Evolutionary conservation across 768 basidiomycete species (phyloP).

Genomic region (Mycena filopes): DNA sequence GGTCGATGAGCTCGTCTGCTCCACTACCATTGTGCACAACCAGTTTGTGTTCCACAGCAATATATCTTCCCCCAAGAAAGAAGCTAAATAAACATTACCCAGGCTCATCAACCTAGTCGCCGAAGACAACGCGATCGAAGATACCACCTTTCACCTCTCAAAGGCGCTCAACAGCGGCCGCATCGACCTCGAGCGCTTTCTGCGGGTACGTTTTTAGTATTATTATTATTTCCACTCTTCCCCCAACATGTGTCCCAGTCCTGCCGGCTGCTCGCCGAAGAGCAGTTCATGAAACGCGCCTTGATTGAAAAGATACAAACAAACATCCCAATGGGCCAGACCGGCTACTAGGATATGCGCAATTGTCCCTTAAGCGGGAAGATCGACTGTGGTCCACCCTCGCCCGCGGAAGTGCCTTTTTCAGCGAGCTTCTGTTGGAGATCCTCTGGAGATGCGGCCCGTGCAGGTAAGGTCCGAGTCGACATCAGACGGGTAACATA

Average conservation of each 20-base stretch:
- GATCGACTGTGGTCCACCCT: slow-evolving; percentile 6
- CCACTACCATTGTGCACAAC: slow-evolving; percentile 95
- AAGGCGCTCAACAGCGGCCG: slow-evolving; percentile 91
- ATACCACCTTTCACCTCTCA: slow-evolving; percentile 97
- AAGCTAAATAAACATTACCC: slow-evolving; percentile 5
- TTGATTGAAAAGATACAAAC: slow-evolving; percentile 89
- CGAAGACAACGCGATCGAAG: slow-evolving; percentile 99
- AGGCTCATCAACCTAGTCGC: slow-evolving; percentile 97
- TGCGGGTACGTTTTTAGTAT: slow-evolving; percentile 70
- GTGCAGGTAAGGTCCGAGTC: neutral
- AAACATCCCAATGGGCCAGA: slow-evolving; percentile 64
- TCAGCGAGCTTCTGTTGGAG: slow-evolving; percentile 11
- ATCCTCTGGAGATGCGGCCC: no score
- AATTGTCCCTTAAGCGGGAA: neutral
- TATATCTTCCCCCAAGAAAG: slow-evolving; percentile 20
- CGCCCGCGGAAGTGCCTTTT: slow-evolving; percentile 19
- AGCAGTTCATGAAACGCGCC: slow-evolving; percentile 97
- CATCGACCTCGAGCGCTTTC: slow-evolving; percentile 93
- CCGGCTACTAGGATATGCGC: slow-evolving; percentile 13
- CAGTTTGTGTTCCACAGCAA: slow-evolving; percentile 78
- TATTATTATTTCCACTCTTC: slow-evolving; percentile 24
- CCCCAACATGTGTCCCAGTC: slow-evolving; percentile 54
- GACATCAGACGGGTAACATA: neutral
- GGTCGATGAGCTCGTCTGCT: slow-evolving; percentile 96
- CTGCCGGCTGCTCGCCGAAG: slow-evolving; percentile 88